Evolutionary conservation across 768 basidiomycete species (phyloP), one percentile per base, ranked within the genome.

Genomic region (Leccinellum rugosiceps): DNA sequence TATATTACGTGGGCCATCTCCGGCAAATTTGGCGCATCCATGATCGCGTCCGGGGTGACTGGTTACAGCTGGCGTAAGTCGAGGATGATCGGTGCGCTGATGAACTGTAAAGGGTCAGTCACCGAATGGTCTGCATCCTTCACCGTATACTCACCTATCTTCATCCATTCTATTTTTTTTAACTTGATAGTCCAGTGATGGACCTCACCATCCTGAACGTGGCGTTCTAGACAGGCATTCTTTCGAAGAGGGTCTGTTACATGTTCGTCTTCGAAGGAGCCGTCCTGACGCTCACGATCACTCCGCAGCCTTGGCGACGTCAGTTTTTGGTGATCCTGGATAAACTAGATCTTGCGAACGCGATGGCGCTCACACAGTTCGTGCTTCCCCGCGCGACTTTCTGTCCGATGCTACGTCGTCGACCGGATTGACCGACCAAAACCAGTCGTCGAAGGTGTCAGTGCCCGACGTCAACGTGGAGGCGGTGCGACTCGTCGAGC

Each of bases 161-260:
- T 9, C 34, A 35, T 35, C 10, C 34, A 10, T 5, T 15, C 23
- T 45, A 11, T 4, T 11, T 54, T 66, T 10, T 61, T 26, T 28
- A 8, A 8, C 43, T 46, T 17, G 49, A n/a, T 35, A 90, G 88
- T 25, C 78, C n/a, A n/a, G n/a, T 97, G 4, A 90, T 97, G 9
- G 95, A 97, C 67, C 78, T 97, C 15, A 97, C 98, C 65, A 94
- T 98, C 3, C 85, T 98, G 60, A 99, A 98, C 65, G 91, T 98
- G 60, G 95, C 95, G 6, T 77, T 95, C 2, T 76, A 80, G 3
- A 92, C 91, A 5, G 83, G 84, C 0, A 93, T 96, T 51, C 77
- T 98, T 26, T 80, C 85, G 1, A 78, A 65, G 57, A 81, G 80
- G 26, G 88, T 96, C 7, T 95, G 97, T 74, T 90, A 92, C 1